phyloP scores from a whole-genome alignment of 129 eudicot species.

The Pittosporum tobira region DNA sequence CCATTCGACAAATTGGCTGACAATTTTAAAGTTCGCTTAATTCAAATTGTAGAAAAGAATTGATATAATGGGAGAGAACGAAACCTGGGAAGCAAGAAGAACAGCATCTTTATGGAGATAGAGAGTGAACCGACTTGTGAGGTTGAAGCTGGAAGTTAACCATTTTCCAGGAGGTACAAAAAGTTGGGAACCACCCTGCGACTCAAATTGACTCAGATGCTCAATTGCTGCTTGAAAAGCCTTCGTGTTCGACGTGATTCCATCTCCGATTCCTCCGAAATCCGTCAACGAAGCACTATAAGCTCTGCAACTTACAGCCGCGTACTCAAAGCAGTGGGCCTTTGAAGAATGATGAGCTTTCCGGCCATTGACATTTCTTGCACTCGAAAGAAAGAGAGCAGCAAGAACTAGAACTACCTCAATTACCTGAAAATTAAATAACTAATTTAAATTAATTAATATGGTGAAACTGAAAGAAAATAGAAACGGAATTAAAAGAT shows the following conservation, averaged over 20 bases:
- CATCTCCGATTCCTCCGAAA: conserved; percentile 92
- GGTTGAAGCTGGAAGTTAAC: conserved; percentile 79
- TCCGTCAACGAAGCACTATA: conserved; percentile 67
- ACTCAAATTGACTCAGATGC: conserved; percentile 50
- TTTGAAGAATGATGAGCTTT: conserved; percentile 3
- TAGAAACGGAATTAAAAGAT: background rate
- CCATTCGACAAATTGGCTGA: background rate
- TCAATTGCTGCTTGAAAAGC: conserved; percentile 73
- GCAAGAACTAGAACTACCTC: conserved; percentile 11
- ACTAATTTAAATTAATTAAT: background rate
- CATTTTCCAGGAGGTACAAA: conserved; percentile 82
- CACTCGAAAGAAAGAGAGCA: conserved; percentile 21
- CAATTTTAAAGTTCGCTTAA: background rate
- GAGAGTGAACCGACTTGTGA: conserved; percentile 88
- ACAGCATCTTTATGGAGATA: conserved; percentile 82
- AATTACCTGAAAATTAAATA: conserved; percentile 25
- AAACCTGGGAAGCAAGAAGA: conserved; percentile 93
- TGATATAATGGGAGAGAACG: background rate
- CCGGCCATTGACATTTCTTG: conserved; percentile 28
- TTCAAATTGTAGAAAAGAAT: too few species aligned
- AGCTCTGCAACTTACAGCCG: conserved; percentile 60
- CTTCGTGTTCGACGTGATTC: conserved; percentile 63
- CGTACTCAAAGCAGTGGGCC: conserved; percentile 30
- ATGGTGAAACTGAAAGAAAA: background rate
- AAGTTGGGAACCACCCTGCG: conserved; percentile 55